Evolutionary conservation across 768 basidiomycete species (phyloP), one percentile per base, ranked within the genome.

Genomic region (Russula virescens): DNA sequence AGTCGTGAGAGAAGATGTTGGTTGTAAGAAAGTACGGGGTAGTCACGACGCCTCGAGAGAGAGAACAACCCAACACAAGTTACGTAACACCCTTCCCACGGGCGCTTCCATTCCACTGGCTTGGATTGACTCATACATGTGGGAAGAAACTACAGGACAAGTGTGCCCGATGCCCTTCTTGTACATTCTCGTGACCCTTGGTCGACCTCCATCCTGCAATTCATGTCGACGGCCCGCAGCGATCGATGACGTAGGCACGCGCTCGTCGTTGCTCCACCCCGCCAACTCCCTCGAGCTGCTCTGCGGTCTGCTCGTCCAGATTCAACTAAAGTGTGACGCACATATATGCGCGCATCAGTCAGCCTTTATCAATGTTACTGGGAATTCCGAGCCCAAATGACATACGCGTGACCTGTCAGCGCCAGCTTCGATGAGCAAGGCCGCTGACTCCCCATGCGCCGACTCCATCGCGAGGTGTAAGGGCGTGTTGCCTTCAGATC

Each of bases 381-480:
- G 55, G 31, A 31, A 8, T 60, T 23, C 60, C 53, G 25, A 60
- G 31, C 14, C 1, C 16, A 16, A 25, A 28, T n/a, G 7, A 55
- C 90, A 67, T 75, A 95, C 94, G 68, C 91, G 81, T 67, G 82
- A 83, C 34, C 96, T 86, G 79, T 98, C 96, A 9, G 95, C 95
- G 21, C 96, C 96, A 50, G 93, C 95, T 72, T 96, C 92, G 63
- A 99, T 96, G 55, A 99, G 80, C 54, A 89, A 73, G 2, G 94
- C 89, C 11, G 96, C 96, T 18, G 86, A 89, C 71, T 93, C 87
- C 16, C 91, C 96, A 71, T 98, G 91, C 19, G 88, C 96, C 58
- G 91, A 94, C 69, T 99, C 96, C 88, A 99, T 89, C 19, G 96
- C 95, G 35, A 99, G 83, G 79, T 99, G 97, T 42, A 99, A 77